Evolutionary conservation across 2,329 filamentous ascomycete species (phyloP).

Genomic region (Sordariomycetes sp.): DNA sequence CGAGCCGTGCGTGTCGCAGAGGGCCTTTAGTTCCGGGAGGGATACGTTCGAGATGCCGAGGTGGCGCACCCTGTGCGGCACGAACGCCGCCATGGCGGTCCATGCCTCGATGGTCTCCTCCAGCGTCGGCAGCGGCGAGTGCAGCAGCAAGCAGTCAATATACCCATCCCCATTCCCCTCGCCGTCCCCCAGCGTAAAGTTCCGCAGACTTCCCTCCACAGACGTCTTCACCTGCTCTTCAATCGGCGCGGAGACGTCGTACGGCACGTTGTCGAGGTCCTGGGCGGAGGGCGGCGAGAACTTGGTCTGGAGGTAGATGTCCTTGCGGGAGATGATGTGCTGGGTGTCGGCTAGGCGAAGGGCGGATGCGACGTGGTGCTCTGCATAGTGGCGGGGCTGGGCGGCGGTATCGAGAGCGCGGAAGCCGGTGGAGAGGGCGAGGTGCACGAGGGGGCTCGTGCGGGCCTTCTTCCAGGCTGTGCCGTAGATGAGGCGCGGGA

Average conservation of each 20-base stretch:
- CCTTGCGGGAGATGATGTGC: constrained; percentile 17
- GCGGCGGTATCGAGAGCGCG: constrained; percentile 65
- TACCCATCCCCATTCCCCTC: constrained; percentile 18
- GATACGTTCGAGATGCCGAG: constrained; percentile 67
- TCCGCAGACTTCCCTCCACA: constrained; percentile 50
- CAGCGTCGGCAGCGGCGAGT: constrained; percentile 37
- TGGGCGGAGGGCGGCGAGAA: constrained; percentile 56
- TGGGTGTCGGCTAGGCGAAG: constrained; percentile 47
- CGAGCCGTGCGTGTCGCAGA: constrained; percentile 27
- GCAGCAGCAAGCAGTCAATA: constrained; percentile 64
- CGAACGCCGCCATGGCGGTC: constrained; percentile 50
- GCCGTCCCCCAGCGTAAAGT: constrained; percentile 34
- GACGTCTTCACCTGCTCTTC: constrained; percentile 54
- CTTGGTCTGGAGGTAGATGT: constrained; percentile 73
- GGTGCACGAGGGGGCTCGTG: constrained; percentile 53
- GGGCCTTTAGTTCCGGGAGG: constrained; percentile 37
- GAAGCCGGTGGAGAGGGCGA: constrained; percentile 57
- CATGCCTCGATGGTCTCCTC: constrained; percentile 49
- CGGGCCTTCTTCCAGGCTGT: constrained; percentile 75
- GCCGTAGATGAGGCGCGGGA: constrained; percentile 55
- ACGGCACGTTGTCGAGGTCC: constrained; percentile 46
- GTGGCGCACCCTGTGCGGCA: constrained; percentile 48
- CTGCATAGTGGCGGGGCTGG: constrained; percentile 67
- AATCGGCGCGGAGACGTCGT: constrained; percentile 43
- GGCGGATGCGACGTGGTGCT: constrained; percentile 55